Evolutionary conservation across 164 flowering plant species (phyloP).

Genomic region (Akebia trifoliata): DNA sequence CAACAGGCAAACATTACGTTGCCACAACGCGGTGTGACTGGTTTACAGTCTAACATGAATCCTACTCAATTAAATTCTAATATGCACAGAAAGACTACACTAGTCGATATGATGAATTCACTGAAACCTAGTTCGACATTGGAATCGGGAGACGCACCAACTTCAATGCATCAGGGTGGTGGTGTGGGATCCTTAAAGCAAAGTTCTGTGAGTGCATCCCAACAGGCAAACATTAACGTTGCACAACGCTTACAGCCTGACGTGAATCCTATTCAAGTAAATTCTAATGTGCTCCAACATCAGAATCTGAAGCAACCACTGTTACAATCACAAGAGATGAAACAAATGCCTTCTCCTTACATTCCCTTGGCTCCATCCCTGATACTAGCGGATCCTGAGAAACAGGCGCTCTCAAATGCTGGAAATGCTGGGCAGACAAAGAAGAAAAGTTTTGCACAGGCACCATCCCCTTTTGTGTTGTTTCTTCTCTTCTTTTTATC

Average conservation of each 20-base stretch:
- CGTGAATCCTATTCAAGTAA: conserved; percentile 42
- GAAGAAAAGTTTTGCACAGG: no score
- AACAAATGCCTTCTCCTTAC: conserved; percentile 74
- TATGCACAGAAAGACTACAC: no score
- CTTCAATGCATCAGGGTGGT: no score
- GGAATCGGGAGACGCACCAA: no score
- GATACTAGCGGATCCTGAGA: conserved; percentile 71
- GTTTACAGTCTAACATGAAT: conserved; percentile 50
- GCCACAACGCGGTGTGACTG: conserved; percentile 46
- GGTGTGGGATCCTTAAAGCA: no score
- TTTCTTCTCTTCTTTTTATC: no score
- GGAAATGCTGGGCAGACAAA: conserved; percentile 51
- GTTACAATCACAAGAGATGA: conserved; percentile 44
- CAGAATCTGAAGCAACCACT: conserved; percentile 54
- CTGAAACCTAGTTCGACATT: no score
- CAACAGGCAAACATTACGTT: conserved; percentile 42
- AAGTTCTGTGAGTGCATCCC: no score
- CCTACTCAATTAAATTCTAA: conserved; percentile 41
- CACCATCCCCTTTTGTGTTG: no score
- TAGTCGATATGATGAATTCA: no score
- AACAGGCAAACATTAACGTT: conserved; percentile 41
- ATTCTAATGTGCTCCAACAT: conserved; percentile 48
- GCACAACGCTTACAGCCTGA: conserved; percentile 57
- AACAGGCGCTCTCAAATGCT: conserved; percentile 52
- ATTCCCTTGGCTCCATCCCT: conserved; percentile 86